phyloP scores from a whole-genome alignment of 2,329 filamentous ascomycete species.

The Pseudogymnoascus sp. region DNA sequence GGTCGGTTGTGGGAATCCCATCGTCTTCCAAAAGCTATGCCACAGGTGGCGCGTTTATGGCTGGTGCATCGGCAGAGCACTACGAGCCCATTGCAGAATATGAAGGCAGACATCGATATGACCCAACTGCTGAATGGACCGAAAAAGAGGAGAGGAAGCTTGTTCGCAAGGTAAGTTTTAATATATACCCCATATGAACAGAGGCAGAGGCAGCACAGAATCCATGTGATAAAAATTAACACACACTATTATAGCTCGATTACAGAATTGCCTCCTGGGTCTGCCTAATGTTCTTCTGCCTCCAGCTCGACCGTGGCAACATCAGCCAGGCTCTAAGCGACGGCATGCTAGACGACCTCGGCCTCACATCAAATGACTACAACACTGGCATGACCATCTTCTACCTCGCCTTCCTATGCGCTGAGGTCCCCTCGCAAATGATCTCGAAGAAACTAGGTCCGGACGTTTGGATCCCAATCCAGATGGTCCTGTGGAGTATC shows the following conservation, averaged over 20 bases:
- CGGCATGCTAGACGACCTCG: slow-evolving; percentile 46
- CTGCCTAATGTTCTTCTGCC: slow-evolving; percentile 52
- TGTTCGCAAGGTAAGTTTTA: slow-evolving; percentile 17
- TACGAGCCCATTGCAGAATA: slow-evolving; percentile 20
- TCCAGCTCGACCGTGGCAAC: slow-evolving; percentile 53
- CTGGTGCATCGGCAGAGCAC: slow-evolving; percentile 12
- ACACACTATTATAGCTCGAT: slow-evolving; percentile 22
- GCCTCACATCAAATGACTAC: slow-evolving; percentile 34
- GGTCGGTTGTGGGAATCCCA: no score
- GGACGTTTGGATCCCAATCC: slow-evolving; percentile 43
- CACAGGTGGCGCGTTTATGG: no score
- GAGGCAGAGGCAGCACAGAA: neutral
- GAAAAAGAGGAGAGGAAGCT: slow-evolving; percentile 21
- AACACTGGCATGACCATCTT: slow-evolving; percentile 49
- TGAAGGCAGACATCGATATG: slow-evolving; percentile 21
- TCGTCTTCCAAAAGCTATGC: no score
- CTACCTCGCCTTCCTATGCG: slow-evolving; percentile 42
- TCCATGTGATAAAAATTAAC: neutral
- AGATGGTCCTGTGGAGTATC: slow-evolving; percentile 43
- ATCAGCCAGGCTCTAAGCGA: slow-evolving; percentile 50
- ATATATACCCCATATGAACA: neutral
- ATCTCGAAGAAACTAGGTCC: slow-evolving; percentile 47
- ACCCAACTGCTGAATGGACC: slow-evolving; percentile 21
- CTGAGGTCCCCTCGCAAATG: slow-evolving; percentile 54
- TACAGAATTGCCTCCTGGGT: slow-evolving; percentile 33